Evolutionary conservation across 345 rosid species (phyloP).

Genomic region (Arabis alpina): DNA sequence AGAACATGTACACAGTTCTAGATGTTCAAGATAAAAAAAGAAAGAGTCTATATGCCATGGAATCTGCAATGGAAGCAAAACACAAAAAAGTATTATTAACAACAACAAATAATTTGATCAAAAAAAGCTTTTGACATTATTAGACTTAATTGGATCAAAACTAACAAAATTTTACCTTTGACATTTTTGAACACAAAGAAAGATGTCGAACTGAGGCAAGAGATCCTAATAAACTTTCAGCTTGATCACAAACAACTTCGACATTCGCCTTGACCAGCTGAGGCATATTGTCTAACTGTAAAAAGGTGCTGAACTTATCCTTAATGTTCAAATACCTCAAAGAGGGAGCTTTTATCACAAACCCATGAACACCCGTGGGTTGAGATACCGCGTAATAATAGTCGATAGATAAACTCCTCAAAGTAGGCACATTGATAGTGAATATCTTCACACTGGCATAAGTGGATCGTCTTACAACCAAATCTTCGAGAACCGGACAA

Average conservation of each 20-base stretch:
- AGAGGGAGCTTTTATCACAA: slow-evolving; percentile 11
- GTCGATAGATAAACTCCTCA: slow-evolving; percentile 14
- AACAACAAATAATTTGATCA: not conserved
- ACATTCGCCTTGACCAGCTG: slow-evolving; percentile 23
- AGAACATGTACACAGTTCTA: not conserved
- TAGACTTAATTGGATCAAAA: too few species aligned
- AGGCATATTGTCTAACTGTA: not conserved
- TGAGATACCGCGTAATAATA: not conserved
- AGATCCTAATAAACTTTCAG: slow-evolving; percentile 3
- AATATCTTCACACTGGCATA: not conserved
- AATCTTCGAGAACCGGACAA: slow-evolving; percentile 14
- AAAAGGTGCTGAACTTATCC: slow-evolving; percentile 5
- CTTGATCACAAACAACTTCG: slow-evolving; percentile 4
- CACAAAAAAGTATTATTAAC: not conserved
- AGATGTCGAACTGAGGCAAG: slow-evolving; percentile 8
- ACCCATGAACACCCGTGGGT: slow-evolving; percentile 18
- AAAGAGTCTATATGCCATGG: not conserved
- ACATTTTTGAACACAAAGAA: not conserved
- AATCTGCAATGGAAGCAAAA: not conserved
- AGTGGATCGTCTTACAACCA: not conserved
- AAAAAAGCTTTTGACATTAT: too few species aligned
- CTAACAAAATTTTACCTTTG: not conserved
- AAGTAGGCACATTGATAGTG: slow-evolving; percentile 11
- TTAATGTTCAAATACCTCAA: slow-evolving; percentile 17
- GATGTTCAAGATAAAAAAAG: not conserved